A percentile compares a stretch with the other conserved stretches of the same genome.
Conservation (phyloP, 2,329 filamentous ascomycete species). For the Clathrospora elynae region DNA sequence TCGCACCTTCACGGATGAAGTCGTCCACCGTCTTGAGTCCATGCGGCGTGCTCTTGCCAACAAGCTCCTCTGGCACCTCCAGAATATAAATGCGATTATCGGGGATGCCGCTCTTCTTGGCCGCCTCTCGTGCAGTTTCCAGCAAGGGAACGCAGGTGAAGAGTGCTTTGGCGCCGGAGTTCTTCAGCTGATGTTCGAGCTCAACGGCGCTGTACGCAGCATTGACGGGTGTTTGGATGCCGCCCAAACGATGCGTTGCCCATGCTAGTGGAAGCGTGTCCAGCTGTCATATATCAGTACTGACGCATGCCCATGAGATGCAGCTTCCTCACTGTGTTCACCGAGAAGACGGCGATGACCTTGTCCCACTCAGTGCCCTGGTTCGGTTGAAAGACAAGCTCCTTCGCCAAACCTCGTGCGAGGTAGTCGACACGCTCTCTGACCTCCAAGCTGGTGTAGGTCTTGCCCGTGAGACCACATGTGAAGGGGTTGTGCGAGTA, state of each 20-base stretch:
- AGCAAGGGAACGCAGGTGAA: slow-evolving; percentile 74
- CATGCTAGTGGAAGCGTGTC: slow-evolving; percentile 75
- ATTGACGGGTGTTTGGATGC: slow-evolving; percentile 74
- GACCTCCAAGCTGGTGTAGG: slow-evolving; percentile 67
- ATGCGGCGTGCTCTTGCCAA: slow-evolving; percentile 53
- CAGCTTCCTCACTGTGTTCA: slow-evolving; percentile 70
- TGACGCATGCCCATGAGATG: neutral
- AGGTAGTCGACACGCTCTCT: slow-evolving; percentile 69
- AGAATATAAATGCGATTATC: slow-evolving; percentile 70
- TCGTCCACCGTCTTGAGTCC: slow-evolving; percentile 69
- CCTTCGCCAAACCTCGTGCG: slow-evolving; percentile 69
- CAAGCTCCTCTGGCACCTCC: slow-evolving; percentile 64
- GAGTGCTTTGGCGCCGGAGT: slow-evolving; percentile 70
- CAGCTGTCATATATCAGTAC: slow-evolving; percentile 57
- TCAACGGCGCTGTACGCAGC: slow-evolving; percentile 73
- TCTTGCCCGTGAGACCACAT: slow-evolving; percentile 73
- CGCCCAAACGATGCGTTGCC: slow-evolving; percentile 75
- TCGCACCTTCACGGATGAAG: slow-evolving; percentile 65
- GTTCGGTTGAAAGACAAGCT: slow-evolving; percentile 73
- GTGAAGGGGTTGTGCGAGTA: slow-evolving; percentile 74
- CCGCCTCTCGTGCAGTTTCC: slow-evolving; percentile 66
- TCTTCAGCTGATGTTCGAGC: slow-evolving; percentile 72
- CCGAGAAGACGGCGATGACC: slow-evolving; percentile 74
- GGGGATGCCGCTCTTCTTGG: slow-evolving; percentile 66
- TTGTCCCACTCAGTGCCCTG: slow-evolving; percentile 80